These are phyloP conservation scores for Podaxis mareebaensis DNA, from an alignment of 768 basidiomycete species.

Conservation along the genomic window DNA sequence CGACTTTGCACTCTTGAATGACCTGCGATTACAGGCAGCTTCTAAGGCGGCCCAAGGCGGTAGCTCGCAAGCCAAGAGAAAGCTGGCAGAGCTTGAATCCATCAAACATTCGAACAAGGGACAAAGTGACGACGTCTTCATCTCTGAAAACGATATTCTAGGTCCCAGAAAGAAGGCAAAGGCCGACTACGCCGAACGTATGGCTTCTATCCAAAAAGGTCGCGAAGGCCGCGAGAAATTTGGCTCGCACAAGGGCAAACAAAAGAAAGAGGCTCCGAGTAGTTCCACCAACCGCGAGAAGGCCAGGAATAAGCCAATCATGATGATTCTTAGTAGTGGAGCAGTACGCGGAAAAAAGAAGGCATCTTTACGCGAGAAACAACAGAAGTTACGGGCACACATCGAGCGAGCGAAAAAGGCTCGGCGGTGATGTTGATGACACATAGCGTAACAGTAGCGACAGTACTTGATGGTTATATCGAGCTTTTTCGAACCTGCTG, in stretches of 20 bases:
- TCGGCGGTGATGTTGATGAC: slow-evolving; percentile 22
- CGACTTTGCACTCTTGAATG: slow-evolving; percentile 90
- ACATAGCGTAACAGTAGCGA: neutral
- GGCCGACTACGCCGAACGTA: slow-evolving; percentile 89
- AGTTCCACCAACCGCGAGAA: slow-evolving; percentile 93
- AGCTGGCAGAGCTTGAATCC: slow-evolving; percentile 79
- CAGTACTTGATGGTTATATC: neutral
- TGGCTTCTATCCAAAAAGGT: slow-evolving; percentile 90
- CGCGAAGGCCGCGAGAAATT: slow-evolving; percentile 95
- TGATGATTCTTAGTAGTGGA: slow-evolving; percentile 85
- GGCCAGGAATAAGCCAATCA: slow-evolving; percentile 90
- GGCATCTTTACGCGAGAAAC: slow-evolving; percentile 78
- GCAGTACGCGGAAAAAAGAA: slow-evolving; percentile 84
- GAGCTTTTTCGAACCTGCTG: slow-evolving; percentile 26
- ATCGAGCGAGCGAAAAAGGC: slow-evolving; percentile 69
- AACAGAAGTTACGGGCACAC: slow-evolving; percentile 74
- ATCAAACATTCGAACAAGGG: slow-evolving; percentile 43
- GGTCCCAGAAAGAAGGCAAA: slow-evolving; percentile 94
- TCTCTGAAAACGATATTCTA: slow-evolving; percentile 90
- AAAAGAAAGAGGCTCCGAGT: slow-evolving; percentile 78
- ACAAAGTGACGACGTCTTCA: slow-evolving; percentile 55
- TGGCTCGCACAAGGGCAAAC: slow-evolving; percentile 88
- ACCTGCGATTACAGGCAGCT: slow-evolving; percentile 82
- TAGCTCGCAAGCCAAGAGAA: slow-evolving; percentile 82
- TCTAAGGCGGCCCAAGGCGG: slow-evolving; percentile 69